These are phyloP conservation scores for Botrytis squamosa DNA, from an alignment of 2,329 filamentous ascomycete genomes.

Conservation along the genomic window DNA sequence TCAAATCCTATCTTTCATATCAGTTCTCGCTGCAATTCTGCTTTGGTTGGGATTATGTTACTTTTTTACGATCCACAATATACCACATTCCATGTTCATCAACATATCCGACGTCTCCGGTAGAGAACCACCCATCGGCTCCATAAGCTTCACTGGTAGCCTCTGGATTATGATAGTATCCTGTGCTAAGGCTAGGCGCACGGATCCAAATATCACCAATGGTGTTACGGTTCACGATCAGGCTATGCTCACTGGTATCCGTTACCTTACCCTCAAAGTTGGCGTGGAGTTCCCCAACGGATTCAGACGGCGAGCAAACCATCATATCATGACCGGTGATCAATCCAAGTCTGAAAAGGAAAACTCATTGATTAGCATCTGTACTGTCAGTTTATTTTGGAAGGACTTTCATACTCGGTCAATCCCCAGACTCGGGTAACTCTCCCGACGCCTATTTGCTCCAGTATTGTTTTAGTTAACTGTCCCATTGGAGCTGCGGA, in stretches of 20 bases:
- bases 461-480: background rate
- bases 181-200: background rate
- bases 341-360: background rate
- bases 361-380: background rate
- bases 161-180: background rate
- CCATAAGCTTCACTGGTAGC: background rate
- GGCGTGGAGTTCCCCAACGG: background rate
- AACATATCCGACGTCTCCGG: constrained; percentile 54
- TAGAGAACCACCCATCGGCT: constrained; percentile 4
- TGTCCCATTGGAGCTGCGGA: background rate
- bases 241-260: background rate
- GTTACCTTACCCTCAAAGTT: constrained; percentile 6
- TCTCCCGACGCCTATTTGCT: background rate
- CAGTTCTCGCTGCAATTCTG: background rate
- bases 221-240: background rate
- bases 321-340: background rate
- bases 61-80: constrained; percentile 68
- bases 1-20: constrained; percentile 32
- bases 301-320: background rate
- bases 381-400: background rate
- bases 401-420: background rate
- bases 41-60: constrained; percentile 28
- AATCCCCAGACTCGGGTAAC: constrained; percentile 12
- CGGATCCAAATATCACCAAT: constrained; percentile 4
- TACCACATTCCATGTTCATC: constrained; percentile 77